Evolutionary conservation across 2,329 filamentous ascomycete genomes (phyloP).

Genomic region (Xylaria sp.): DNA sequence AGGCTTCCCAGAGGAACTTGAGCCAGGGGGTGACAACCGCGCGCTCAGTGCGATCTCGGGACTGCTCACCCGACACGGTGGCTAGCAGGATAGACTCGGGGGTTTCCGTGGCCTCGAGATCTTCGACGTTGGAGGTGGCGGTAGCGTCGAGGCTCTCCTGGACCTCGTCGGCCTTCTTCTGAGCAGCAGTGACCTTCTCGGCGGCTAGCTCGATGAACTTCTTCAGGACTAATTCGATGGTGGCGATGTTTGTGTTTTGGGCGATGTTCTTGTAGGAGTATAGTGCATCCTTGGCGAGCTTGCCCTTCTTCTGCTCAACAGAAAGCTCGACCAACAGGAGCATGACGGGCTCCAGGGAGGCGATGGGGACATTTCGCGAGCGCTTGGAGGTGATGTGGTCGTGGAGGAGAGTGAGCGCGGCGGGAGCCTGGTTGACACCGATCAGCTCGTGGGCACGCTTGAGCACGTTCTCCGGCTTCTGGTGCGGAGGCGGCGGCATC

Average conservation of each 20-base stretch:
- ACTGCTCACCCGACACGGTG: constrained; percentile 97
- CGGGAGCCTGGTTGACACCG: constrained; percentile 91
- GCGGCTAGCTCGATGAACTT: constrained; percentile 98
- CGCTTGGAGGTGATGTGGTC: constrained; percentile 99
- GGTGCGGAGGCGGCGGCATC: constrained; percentile 94
- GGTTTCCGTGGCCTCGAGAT: constrained; percentile 96
- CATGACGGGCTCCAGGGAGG: constrained; percentile 97
- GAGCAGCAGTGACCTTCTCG: constrained; percentile 93
- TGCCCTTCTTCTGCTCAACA: constrained; percentile 97
- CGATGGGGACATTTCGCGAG: constrained; percentile 96
- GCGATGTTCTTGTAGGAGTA: constrained; percentile 99
- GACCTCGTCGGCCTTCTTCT: constrained; percentile 94
- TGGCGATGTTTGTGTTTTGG: constrained; percentile 97
- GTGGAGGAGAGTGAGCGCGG: constrained; percentile 93
- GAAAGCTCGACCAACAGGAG: constrained; percentile 95
- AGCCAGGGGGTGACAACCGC: constrained; percentile 99
- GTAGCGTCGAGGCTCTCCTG: constrained; percentile 86
- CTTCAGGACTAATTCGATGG: constrained; percentile 97
- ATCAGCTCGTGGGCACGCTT: constrained; percentile 99
- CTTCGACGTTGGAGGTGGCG: constrained; percentile 82
- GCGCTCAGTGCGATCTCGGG: constrained; percentile 94
- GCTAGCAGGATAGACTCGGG: constrained; percentile 98
- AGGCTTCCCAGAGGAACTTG: constrained; percentile 99
- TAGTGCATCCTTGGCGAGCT: constrained; percentile 96
- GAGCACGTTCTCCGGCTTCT: constrained; percentile 98